These are phyloP conservation scores for Zymoseptoria brevis DNA, from an alignment of 2,329 filamentous ascomycete genomes.

Conservation along the genomic window DNA sequence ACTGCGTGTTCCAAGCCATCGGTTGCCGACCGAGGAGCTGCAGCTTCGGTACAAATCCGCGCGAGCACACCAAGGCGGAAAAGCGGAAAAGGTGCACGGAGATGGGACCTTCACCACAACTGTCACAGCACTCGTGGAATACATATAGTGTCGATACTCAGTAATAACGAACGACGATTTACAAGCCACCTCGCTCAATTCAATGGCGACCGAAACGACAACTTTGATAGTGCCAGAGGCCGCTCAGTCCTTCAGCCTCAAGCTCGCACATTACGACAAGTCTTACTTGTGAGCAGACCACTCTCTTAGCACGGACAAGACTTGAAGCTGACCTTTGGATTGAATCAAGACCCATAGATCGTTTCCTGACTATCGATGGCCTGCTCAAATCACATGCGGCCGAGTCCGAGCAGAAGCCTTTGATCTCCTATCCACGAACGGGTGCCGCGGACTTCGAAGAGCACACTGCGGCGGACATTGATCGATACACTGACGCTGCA, in stretches of 20 bases:
- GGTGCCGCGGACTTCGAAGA: conserved; percentile 26
- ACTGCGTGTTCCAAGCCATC: background rate
- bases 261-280: conserved; percentile 15
- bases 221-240: background rate
- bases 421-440: conserved; percentile 25
- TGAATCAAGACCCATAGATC: conserved; percentile 11
- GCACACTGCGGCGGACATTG: conserved; percentile 22
- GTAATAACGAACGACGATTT: background rate
- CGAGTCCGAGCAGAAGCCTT: conserved; percentile 22
- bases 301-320: background rate
- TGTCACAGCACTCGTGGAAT: background rate
- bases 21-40: background rate
- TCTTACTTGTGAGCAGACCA: conserved; percentile 11
- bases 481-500: conserved; percentile 23
- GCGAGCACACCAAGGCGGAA: background rate
- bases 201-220: background rate
- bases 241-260: conserved; percentile 2
- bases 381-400: conserved; percentile 26
- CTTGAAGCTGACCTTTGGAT: background rate
- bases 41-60: background rate
- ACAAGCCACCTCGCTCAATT: background rate
- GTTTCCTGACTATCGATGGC: conserved; percentile 28
- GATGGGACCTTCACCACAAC: background rate
- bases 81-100: background rate
- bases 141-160: background rate